Conservation (phyloP, 2,329 filamentous ascomycete species). For the Ophiobolus disseminans region DNA sequence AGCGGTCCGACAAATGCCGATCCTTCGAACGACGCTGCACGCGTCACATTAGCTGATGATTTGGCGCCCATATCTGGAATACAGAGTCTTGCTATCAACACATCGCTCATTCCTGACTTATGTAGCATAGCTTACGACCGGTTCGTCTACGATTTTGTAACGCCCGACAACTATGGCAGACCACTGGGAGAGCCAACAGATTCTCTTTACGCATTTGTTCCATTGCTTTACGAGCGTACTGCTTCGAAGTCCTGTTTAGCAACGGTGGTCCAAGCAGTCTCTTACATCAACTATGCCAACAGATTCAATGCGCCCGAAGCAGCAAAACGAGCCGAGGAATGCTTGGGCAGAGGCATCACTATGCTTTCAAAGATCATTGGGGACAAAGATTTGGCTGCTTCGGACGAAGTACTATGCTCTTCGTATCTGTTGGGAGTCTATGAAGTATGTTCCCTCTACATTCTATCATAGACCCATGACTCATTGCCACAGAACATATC, state of each 20-base stretch:
- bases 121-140: slow-evolving; percentile 37
- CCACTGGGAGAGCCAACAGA: slow-evolving; percentile 27
- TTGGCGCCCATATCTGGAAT: slow-evolving; percentile 9
- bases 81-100: slow-evolving; percentile 20
- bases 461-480: background rate
- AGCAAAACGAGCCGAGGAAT: slow-evolving; percentile 29
- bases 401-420: slow-evolving; percentile 33
- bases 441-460: slow-evolving; percentile 25
- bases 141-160: slow-evolving; percentile 43
- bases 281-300: slow-evolving; percentile 38
- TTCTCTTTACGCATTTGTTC: slow-evolving; percentile 37
- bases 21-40: too few relatives aligned
- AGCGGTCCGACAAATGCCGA: too few relatives aligned
- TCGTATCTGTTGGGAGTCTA: slow-evolving; percentile 41
- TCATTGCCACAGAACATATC: slow-evolving; percentile 30
- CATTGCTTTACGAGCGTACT: slow-evolving; percentile 29
- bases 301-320: slow-evolving; percentile 35
- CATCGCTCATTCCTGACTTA: slow-evolving; percentile 23
- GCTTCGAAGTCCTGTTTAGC: slow-evolving; percentile 31
- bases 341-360: slow-evolving; percentile 27
- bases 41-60: too few relatives aligned
- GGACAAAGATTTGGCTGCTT: slow-evolving; percentile 26
- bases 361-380: slow-evolving; percentile 32
- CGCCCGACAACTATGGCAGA: slow-evolving; percentile 23
- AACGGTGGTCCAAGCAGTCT: slow-evolving; percentile 31